Base-by-base conservation (phyloP, 352 stramenopile species). In the Pythium oligandrum region DNA sequence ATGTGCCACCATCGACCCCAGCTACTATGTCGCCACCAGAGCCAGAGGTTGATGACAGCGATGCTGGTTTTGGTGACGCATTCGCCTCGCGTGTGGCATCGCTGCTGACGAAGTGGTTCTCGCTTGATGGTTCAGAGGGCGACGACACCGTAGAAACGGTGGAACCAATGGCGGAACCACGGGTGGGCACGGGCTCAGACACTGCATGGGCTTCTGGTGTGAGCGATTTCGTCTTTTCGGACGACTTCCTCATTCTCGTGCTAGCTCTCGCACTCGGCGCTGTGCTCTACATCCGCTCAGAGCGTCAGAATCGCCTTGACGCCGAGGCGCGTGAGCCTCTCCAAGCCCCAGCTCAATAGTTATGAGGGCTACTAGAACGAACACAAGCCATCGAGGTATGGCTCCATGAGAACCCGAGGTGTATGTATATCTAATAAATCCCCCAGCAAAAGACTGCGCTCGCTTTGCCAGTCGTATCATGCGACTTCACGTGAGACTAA, bases 281-380 rank as follows among this genome's bases (percentile, higher is more conserved):
- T 40, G 75, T 92, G 58, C 55, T 92, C 35, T 92, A 89, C 73
- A 77, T 92, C 47, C 81, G 78, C 40, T 83, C 77, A 5, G 64
- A 88, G 60, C 71, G 81, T 6, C 70, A 88, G 70, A 71, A 66
- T 31, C 47, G 47, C 17, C n/a, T 48, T 10, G 43, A 12, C 38
- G 38, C 38, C 17, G 17, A 26, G 17, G 17, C 17, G 17, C 17
- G 17, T 26, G 17, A 26, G 17, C 17, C 17, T 26, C 17, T 26
- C 17, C 17, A 26, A 26, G 17, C 17, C 17, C 17, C 17, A 26
- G 17, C 17, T 26, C 17, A 26, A 26, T 26, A 26, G 17, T 26
- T 26, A 26, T 26, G 17, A 26, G 42, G n/a, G 45, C 7, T 8
- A 51, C 9, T 8, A 51, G 30, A 30, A 51, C 45, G 6, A 47